These are phyloP conservation scores for Acanthamoeba culbertsoni DNA, from an alignment of 208 protist genomes.

Conservation along the genomic window DNA sequence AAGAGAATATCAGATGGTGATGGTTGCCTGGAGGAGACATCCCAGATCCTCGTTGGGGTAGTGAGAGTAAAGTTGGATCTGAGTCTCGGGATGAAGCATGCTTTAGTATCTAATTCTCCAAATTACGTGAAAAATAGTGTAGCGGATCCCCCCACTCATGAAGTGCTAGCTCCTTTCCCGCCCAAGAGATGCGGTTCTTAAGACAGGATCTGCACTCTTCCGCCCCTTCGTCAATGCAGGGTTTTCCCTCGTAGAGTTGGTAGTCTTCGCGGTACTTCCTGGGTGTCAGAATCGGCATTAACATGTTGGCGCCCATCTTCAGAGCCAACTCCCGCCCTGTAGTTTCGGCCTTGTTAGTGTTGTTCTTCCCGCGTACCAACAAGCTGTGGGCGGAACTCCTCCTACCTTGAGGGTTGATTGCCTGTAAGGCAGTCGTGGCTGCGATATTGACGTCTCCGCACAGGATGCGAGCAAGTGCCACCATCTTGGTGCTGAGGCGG, in stretches of 20 bases:
- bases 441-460: conserved; percentile 73
- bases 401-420: conserved; percentile 59
- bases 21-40: no score
- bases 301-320: conserved; percentile 67
- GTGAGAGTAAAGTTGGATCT: no score
- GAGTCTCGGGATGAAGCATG: no score
- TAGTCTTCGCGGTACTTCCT: conserved; percentile 73
- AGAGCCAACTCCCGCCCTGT: not conserved
- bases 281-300: conserved; percentile 81
- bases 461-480: conserved; percentile 61
- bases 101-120: no score
- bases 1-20: no score
- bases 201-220: conserved; percentile 65
- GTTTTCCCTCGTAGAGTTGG: conserved; percentile 79
- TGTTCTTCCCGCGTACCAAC: not conserved
- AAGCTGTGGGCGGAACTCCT: not conserved
- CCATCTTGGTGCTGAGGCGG: conserved; percentile 66
- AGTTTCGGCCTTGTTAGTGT: not conserved
- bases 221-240: conserved; percentile 71
- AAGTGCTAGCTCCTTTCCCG: conserved; percentile 62
- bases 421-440: conserved; percentile 77
- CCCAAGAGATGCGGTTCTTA: conserved; percentile 55
- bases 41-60: no score
- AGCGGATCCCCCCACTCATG: conserved; percentile 61
- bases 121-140: conserved; percentile 40